These are phyloP conservation scores for Canavalia ensiformis DNA, from an alignment of 306 rosid genomes.

Conservation along the genomic window DNA sequence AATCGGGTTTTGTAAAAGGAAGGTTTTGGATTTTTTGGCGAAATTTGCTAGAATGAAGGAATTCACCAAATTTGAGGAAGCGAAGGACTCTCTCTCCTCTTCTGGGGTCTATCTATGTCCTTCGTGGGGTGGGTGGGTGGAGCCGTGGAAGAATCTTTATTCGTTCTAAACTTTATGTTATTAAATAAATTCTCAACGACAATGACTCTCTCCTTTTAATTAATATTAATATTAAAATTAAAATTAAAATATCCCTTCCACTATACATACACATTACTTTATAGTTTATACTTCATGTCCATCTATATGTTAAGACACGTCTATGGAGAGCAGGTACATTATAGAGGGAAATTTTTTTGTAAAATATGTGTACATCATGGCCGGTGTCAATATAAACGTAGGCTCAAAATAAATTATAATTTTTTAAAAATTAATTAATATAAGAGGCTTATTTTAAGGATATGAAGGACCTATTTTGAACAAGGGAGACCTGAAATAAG, in stretches of 20 bases:
- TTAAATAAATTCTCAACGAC: conserved; percentile 9
- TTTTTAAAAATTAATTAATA: too few relatives aligned
- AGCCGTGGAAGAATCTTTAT: conserved; percentile 38
- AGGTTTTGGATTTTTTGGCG: conserved; percentile 35
- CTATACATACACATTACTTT: too few relatives aligned
- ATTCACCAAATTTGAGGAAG: conserved; percentile 30
- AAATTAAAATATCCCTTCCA: background rate
- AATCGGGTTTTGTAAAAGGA: conserved; percentile 37
- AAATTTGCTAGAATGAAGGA: conserved; percentile 4
- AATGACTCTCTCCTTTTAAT: background rate
- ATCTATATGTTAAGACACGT: too few relatives aligned
- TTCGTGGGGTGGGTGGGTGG: background rate
- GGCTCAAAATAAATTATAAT: too few relatives aligned
- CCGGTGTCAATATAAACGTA: too few relatives aligned
- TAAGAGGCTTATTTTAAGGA: too few relatives aligned
- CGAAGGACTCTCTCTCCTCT: background rate
- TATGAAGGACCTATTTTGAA: too few relatives aligned
- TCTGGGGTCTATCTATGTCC: background rate
- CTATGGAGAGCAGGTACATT: too few relatives aligned
- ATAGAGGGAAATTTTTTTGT: too few relatives aligned
- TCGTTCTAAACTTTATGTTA: conserved; percentile 31
- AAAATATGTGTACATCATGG: too few relatives aligned
- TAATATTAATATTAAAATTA: background rate
- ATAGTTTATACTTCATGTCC: too few relatives aligned
- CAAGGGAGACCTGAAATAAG: too few relatives aligned